Percentiles rank a stretch among this genome's conserved stretches.
phyloP scores from a whole-genome alignment of 2,329 filamentous ascomycete genomes.

The Fusarium mexicanum region DNA sequence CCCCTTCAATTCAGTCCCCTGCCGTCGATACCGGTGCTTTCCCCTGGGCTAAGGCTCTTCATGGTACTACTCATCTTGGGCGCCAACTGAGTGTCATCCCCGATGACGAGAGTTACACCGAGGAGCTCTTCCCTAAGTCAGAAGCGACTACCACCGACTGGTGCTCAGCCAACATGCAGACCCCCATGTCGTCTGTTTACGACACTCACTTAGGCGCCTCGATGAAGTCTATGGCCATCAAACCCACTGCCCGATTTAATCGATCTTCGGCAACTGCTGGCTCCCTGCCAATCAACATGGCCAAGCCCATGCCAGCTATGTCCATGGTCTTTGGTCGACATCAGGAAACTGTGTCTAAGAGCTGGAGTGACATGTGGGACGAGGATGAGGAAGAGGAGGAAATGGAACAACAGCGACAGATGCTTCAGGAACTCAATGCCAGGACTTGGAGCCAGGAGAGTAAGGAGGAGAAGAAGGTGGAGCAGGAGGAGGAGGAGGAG shows the following conservation, averaged over 20 bases:
- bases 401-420: slow-evolving; percentile 61
- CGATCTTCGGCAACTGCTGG: slow-evolving; percentile 70
- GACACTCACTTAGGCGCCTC: slow-evolving; percentile 85
- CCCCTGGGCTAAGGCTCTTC: slow-evolving; percentile 93
- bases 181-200: slow-evolving; percentile 82
- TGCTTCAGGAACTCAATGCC: slow-evolving; percentile 73
- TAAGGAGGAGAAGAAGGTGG: slow-evolving; percentile 50
- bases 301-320: slow-evolving; percentile 79
- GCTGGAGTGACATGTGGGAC: slow-evolving; percentile 98
- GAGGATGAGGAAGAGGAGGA: slow-evolving; percentile 83
- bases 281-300: slow-evolving; percentile 82
- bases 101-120: slow-evolving; percentile 80
- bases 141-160: slow-evolving; percentile 76
- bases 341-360: slow-evolving; percentile 88
- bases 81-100: slow-evolving; percentile 90
- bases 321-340: slow-evolving; percentile 82
- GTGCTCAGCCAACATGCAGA: slow-evolving; percentile 80
- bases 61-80: slow-evolving; percentile 76
- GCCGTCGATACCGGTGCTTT: slow-evolving; percentile 84
- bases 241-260: slow-evolving; percentile 49
- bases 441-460: slow-evolving; percentile 84
- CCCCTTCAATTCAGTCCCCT: slow-evolving; percentile 92
- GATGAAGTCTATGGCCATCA: slow-evolving; percentile 76
- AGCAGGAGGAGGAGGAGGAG: slow-evolving; percentile 39
- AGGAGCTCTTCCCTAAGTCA: slow-evolving; percentile 86